Base-by-base conservation (phyloP, 805 yeast genomes). In the Saccharomycopsis malanga region DNA sequence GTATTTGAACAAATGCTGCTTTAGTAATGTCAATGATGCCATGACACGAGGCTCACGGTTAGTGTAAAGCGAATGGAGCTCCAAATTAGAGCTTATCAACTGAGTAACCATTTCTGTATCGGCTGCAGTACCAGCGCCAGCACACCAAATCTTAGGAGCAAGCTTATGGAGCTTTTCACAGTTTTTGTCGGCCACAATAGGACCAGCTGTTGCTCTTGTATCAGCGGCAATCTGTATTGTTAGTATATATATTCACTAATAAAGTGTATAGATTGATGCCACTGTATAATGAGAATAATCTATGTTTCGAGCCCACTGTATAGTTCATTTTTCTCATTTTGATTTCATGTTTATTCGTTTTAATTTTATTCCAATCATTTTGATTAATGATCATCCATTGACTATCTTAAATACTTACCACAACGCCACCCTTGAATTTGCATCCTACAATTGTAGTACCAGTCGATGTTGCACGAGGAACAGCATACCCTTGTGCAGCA, bases 111-210 rank as follows among this genome's bases (percentile, higher is more conserved):
- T 87, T 65, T 93, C 98, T 10, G 97, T 93, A 64, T 93, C 98
- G 5, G 98, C 98, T 25, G 98, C 98, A n/a, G 98, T 93, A 65
- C 98, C 98, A 2, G 98, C 98, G 60, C 98, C 98, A 44, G 98
- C 98, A 79, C 98, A 91, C 97, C 97, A 91, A 62, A 89, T 88
- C 60, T 75, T 77, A 7, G 97, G 96, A 4, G 96, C 76, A 55
- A 89, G 73, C 57, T 94, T 71, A 68, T 91, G 97, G 55, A 93
- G 73, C 67, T 91, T 91, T 61, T 88, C 96, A 73, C 97, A 89
- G 70, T 93, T 93, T 72, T 93, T 93, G 69, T 93, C 98, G 5
- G 98, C 98, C 30, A 93, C 98, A 57, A 93, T 87, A 49, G 82
- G 83, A 12, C 98, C 98, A 32, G 93, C 83, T 2, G 98, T 93